Base-by-base conservation (phyloP, 208 protist genomes). In the Leishmania major region DNA sequence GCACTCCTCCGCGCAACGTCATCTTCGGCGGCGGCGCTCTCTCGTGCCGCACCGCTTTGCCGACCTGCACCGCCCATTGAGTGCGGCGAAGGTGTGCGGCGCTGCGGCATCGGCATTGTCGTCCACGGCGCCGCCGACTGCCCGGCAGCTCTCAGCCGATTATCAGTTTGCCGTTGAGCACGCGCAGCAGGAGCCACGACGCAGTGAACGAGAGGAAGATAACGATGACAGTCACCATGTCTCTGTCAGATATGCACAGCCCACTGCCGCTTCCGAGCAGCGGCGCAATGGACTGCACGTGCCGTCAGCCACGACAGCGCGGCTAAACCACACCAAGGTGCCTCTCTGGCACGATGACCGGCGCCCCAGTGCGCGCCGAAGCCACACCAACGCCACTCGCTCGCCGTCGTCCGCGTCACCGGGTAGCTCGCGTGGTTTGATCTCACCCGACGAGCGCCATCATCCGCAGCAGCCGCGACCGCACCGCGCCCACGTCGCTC, bases 71-170 rank as follows among this genome's bases (percentile, higher is more conserved):
- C 67, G 40, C 43, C 43, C 67, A 49, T 6, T 40, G 22, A 45
- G 25, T 45, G 71, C 35, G 45, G 8, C 37, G 22, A 51, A 28
- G 43, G 25, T 13, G n/a, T 40, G 19, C 5, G 31, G 47, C 45
- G 53, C 73, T 5, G 73, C 73, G 28, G 51, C n/a, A 13, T 40
- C 31, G 35, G 19, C 51, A 62, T 35, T 15, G 77, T 40, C 59
- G 59, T 53, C 57, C 49, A n/a, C 77, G 22, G 28, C 77, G 22
- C 84, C 62, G 28, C 84, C 71, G 2, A 81, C 78, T 4, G 84
- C 79, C 47, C 75, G 84, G 17, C 76, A 87, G 73, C 84, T 84
- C n/a, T 84, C 84, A 0, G 53, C 35, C 1, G 84, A 87, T 57
- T 35, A 78, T 4, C 67, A 84, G 31, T 87, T 72, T 35, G 28